Base-by-base conservation (phyloP, 2,329 filamentous ascomycete species). In the Elsinoe fawcettii region DNA sequence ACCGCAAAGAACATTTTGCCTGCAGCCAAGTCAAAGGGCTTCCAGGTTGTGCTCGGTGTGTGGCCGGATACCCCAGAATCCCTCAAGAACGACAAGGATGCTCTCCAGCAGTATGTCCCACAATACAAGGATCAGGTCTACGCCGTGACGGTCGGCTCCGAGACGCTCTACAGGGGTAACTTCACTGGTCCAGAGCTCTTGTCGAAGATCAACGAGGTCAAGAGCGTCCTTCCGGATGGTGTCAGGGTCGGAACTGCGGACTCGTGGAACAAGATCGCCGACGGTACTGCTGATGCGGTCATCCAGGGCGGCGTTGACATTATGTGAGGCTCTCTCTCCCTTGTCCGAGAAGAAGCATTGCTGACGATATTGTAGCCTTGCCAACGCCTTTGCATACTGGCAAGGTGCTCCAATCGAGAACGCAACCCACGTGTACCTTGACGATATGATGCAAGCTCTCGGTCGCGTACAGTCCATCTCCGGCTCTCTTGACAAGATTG, bases 371-470 rank as follows among this genome's bases (percentile, higher is more conserved):
- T 22, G 27, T 34, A 74, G 77, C 58, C 74, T 88, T 60, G 76
- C 80, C 67, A 88, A 88, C 66, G 85, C 82, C 23, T 88, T 88
- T 67, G 79, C 82, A 30, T 88, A 86, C 77, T 88, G 85, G 85
- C 85, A 88, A 69, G 83, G 79, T 41, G 77, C 79, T 66, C 73
- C 73, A 46, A 79, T 79, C 60, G 71, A 73, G 58, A 81, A 85
- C 64, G 80, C 81, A 32, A 80, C 80, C 39, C 70, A 77, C 59
- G 82, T 79, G 55, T 87, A 85, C 74, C 81, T 87, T 63, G 79
- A 86, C 64, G 85, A 87, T 65, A 81, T 87, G 68, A 75, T 76
- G 64, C 80, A 84, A 69, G 84, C 84, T 22, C 77, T 84, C 62
- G 73, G 71, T 14, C 83, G 81, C 66, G 81, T 88, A 61, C 82